These are phyloP conservation scores for Cryptococcus maquisensis DNA, from an alignment of 1,284 basidiomycete genomes.

Conservation along the genomic window DNA sequence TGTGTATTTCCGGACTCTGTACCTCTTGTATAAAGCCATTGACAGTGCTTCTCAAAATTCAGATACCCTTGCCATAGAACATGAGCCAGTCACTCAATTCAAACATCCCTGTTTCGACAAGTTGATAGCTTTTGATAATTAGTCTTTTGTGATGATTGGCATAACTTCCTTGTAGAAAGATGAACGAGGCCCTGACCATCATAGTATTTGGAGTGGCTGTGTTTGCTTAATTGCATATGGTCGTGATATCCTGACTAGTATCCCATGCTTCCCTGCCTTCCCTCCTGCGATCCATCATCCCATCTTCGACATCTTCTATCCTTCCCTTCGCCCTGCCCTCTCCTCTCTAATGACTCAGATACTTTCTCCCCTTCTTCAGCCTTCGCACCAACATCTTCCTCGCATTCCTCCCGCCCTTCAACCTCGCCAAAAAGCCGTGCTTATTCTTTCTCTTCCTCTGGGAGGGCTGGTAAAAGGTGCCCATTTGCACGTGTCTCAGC, in stretches of 20 bases:
- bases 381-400: conserved; percentile 58
- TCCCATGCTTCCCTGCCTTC: not conserved
- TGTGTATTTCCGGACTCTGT: too few species aligned
- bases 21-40: too few species aligned
- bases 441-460: conserved; percentile 82
- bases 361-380: conserved; percentile 59
- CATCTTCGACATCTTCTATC: not conserved
- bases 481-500: conserved; percentile 43
- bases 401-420: conserved; percentile 58
- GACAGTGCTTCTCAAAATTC: not conserved
- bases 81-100: too few species aligned
- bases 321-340: too few species aligned
- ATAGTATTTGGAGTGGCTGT: not conserved
- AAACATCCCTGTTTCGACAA: too few species aligned
- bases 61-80: not conserved
- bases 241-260: not conserved
- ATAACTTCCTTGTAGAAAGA: not conserved
- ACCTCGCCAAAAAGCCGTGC: conserved; percentile 76
- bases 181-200: not conserved
- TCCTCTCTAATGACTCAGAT: conserved; percentile 55
- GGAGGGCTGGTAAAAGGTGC: conserved; percentile 80
- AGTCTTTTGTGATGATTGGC: not conserved
- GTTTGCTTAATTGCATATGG: not conserved
- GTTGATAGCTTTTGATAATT: not conserved
- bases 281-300: not conserved